A percentile compares a stretch with the other conserved stretches of the same genome.
Conservation (phyloP, 2,329 filamentous ascomycete species). For the Dactylellina parvicollis region DNA sequence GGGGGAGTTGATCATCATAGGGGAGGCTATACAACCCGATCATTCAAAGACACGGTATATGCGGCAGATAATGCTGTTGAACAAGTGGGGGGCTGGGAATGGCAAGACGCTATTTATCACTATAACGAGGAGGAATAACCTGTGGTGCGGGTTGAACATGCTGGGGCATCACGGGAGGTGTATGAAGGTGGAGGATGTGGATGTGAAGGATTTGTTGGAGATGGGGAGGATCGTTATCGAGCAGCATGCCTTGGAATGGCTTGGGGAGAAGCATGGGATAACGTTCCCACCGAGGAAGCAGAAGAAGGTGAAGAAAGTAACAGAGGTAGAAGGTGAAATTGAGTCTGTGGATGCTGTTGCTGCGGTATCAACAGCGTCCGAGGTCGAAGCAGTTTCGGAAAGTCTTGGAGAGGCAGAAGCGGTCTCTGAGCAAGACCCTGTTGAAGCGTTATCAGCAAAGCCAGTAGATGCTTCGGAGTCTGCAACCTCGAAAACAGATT, state of each 20-base stretch:
- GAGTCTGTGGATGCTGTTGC: constrained; percentile 9
- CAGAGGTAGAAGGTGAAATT: not conserved
- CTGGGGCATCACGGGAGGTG: constrained; percentile 75
- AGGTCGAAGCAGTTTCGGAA: not conserved
- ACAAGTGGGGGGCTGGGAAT: constrained; percentile 73
- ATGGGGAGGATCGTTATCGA: constrained; percentile 87
- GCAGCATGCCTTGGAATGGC: constrained; percentile 77
- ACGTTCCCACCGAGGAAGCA: constrained; percentile 25
- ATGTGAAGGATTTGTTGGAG: constrained; percentile 93
- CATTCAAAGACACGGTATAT: constrained; percentile 72
- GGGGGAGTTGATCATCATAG: constrained; percentile 86
- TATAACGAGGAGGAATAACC: constrained; percentile 68
- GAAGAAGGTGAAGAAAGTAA: constrained; percentile 12
- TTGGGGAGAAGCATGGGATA: constrained; percentile 72
- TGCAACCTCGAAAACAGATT: not conserved
- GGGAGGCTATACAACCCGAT: constrained; percentile 77
- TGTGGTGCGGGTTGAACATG: constrained; percentile 74
- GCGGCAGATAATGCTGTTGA: constrained; percentile 73
- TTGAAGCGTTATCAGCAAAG: constrained; percentile 4
- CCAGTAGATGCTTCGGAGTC: not conserved
- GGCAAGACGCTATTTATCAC: constrained; percentile 82
- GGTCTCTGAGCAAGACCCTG: not conserved
- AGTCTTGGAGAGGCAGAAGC: constrained; percentile 3
- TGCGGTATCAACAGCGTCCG: constrained; percentile 14
- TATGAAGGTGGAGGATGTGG: constrained; percentile 78